Base-by-base conservation (phyloP, 768 basidiomycete species). In the Hygrophorus pudorinus region DNA sequence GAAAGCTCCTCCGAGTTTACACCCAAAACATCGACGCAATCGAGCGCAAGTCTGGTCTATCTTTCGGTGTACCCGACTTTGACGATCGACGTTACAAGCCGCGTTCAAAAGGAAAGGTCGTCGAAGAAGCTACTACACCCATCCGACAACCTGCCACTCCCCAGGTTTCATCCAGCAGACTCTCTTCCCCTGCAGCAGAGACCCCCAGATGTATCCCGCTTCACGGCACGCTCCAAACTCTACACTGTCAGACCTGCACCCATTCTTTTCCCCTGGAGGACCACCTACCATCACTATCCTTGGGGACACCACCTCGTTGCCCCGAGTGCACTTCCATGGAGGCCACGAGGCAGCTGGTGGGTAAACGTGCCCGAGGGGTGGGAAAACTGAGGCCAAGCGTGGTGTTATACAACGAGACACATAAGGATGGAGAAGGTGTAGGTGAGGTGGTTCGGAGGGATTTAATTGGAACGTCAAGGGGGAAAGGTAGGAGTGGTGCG, bases 21-120 rank as follows among this genome's bases (percentile, higher is more conserved):
- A 92, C 91, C 0, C 91, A 94, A 67, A 93, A 94, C 62, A 93
- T 93, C 48, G 91, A 94, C 58, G 81, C 80, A 18, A 79, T 94
- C 33, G 91, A 94, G 58, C 68, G 69, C 47, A 90, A 89, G 59
- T 82, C 76, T n/a, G 91, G 91, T 3, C 72, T 94, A 8, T 79
- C 82, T 1, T 86, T 87, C 48, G 89, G 90, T n/a, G 71, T 92
- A 9, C 88, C 89, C 18, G 73, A 75, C 45, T 78, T 76, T 49
- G 72, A 76, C 48, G 71, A 65, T 48, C 76, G 69, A 53, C 72
- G 77, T n/a, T 65, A 53, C 38, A 79, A 74, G 57, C 60, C 70
- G 18, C 70, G 75, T 41, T 62, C 71, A 13, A 78, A 72, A 54
- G 61, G 53, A 28, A 73, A 72, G 48, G 48, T 46, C 7, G 53